Evolutionary conservation across 441 rosid genomes (phyloP).

Genomic region (Jatropha multifida): DNA sequence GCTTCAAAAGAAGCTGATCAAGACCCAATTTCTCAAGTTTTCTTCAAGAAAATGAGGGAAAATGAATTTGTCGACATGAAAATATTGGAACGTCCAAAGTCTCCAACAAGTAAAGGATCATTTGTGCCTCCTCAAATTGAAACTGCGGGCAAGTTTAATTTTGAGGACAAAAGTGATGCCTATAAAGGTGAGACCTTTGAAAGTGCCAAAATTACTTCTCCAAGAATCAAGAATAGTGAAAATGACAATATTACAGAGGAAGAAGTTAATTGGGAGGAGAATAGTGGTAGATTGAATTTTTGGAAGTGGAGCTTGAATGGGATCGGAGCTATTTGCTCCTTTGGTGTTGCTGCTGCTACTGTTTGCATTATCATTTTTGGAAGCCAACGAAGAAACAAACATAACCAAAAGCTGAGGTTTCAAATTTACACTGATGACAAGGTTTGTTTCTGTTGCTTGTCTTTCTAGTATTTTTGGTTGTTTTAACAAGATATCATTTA

Average conservation of each 20-base stretch:
- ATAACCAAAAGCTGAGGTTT: slow-evolving; percentile 54
- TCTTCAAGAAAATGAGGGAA: slow-evolving; percentile 79
- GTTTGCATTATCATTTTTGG: slow-evolving; percentile 68
- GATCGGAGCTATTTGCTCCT: slow-evolving; percentile 86
- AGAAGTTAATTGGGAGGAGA: slow-evolving; percentile 45
- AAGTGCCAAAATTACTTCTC: slow-evolving; percentile 30
- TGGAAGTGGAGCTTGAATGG: slow-evolving; percentile 87
- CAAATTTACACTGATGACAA: slow-evolving; percentile 76
- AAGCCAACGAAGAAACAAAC: slow-evolving; percentile 47
- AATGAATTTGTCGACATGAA: slow-evolving; percentile 95
- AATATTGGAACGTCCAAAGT: slow-evolving; percentile 62
- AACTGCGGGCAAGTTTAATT: slow-evolving; percentile 35
- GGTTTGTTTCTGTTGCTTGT: slow-evolving; percentile 35
- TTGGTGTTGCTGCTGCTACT: slow-evolving; percentile 85
- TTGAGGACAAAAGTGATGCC: slow-evolving; percentile 31
- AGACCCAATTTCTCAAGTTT: slow-evolving; percentile 68
- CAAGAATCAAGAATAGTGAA: slow-evolving; percentile 33
- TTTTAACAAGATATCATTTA: neutral
- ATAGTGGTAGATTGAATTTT: slow-evolving; percentile 45
- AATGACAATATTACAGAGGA: slow-evolving; percentile 20
- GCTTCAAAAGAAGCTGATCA: slow-evolving; percentile 47
- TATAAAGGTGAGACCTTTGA: slow-evolving; percentile 32
- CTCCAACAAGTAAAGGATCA: slow-evolving; percentile 26
- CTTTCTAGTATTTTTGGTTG: neutral
- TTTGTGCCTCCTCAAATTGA: slow-evolving; percentile 43